Percentiles rank a stretch among this genome's conserved stretches.
Conservation (phyloP, 306 rosid genomes). For the Prunus armeniaca region DNA sequence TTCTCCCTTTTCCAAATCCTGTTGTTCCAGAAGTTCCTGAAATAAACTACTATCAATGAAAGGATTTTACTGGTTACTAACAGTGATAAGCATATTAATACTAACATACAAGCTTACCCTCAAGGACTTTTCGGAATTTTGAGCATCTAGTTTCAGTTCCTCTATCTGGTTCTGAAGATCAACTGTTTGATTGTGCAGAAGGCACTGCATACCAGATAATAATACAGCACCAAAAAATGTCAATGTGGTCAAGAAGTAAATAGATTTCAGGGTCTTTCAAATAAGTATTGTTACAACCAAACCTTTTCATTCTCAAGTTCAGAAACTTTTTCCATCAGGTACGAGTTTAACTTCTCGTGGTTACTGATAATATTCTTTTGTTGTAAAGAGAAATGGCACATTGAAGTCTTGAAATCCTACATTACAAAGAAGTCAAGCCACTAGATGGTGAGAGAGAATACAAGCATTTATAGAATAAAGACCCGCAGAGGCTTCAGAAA, state of each 20-base stretch:
- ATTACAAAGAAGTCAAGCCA: slow-evolving; percentile 17
- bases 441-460: background rate
- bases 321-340: slow-evolving; percentile 50
- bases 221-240: slow-evolving; percentile 18
- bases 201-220: slow-evolving; percentile 46
- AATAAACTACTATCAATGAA: slow-evolving; percentile 20
- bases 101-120: slow-evolving; percentile 41
- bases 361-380: slow-evolving; percentile 39
- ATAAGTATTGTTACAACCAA: background rate
- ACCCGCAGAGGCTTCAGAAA: slow-evolving; percentile 3
- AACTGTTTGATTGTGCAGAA: slow-evolving; percentile 45
- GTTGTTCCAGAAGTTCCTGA: slow-evolving; percentile 59
- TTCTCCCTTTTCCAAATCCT: slow-evolving; percentile 55
- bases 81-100: slow-evolving; percentile 1
- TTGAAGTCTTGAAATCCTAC: slow-evolving; percentile 62
- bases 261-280: slow-evolving; percentile 1
- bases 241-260: slow-evolving; percentile 14
- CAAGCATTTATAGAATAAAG: background rate
- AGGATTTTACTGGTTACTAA: background rate
- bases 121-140: slow-evolving; percentile 47
- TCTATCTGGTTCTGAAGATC: slow-evolving; percentile 65
- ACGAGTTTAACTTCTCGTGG: slow-evolving; percentile 49
- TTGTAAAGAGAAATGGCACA: slow-evolving; percentile 37
- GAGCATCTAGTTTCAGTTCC: slow-evolving; percentile 44
- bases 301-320: slow-evolving; percentile 78